phyloP scores from a whole-genome alignment of 352 stramenopile species.

The Phytophthora syringae region DNA sequence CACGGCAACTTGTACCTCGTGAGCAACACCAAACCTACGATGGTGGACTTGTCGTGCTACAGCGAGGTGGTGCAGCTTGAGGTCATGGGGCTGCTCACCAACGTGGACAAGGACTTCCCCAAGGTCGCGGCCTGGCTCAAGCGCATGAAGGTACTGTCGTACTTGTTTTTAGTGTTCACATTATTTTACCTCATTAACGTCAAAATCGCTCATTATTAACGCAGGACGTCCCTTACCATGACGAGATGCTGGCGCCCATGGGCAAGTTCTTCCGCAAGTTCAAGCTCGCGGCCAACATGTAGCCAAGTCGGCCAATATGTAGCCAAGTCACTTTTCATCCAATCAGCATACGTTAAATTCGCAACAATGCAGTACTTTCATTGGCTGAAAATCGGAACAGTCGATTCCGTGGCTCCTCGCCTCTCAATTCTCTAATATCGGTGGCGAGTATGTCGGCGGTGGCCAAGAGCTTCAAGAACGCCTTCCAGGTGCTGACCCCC shows the following conservation, averaged over 20 bases:
- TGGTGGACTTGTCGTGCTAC: constrained; percentile 82
- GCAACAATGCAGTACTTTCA: constrained; percentile 15
- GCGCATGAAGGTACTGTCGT: constrained; percentile 75
- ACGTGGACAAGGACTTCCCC: constrained; percentile 60
- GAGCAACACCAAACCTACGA: constrained; percentile 58
- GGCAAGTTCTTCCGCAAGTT: constrained; percentile 77
- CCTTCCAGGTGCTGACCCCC: constrained; percentile 78
- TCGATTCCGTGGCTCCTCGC: constrained; percentile 13
- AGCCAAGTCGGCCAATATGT: no score
- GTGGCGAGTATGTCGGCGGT: constrained; percentile 38
- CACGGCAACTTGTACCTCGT: constrained; percentile 66
- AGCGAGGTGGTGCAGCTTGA: constrained; percentile 80
- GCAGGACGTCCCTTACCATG: constrained; percentile 63
- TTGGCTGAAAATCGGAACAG: constrained; percentile 31
- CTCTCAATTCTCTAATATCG: constrained; percentile 22
- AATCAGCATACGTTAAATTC: constrained; percentile 13
- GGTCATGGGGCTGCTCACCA: constrained; percentile 61
- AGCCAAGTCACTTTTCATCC: no score
- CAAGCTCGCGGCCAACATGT: constrained; percentile 62
- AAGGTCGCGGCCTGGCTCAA: constrained; percentile 63
- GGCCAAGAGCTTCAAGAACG: constrained; percentile 60
- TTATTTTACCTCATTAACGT: constrained; percentile 6
- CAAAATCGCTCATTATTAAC: background rate
- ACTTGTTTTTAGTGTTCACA: background rate
- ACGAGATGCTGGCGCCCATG: constrained; percentile 73